These are phyloP conservation scores for Colletotrichum orbiculare DNA, from an alignment of 2,329 filamentous ascomycete species.

Conservation along the genomic window DNA sequence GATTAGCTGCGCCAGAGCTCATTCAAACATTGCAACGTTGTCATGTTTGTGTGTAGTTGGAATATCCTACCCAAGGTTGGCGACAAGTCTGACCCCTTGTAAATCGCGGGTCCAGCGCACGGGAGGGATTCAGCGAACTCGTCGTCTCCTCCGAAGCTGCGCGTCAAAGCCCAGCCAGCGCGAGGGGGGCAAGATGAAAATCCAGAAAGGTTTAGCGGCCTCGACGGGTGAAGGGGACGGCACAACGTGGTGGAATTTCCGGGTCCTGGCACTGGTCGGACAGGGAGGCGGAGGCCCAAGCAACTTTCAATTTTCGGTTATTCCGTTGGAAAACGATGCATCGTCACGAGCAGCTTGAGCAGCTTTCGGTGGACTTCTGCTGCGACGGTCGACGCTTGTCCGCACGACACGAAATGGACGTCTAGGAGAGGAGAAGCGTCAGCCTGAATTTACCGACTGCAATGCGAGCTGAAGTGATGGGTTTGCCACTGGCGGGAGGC, in stretches of 20 bases:
- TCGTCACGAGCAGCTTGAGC: background rate
- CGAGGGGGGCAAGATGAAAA: slow-evolving; percentile 15
- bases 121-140: background rate
- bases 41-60: background rate
- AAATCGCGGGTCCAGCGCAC: background rate
- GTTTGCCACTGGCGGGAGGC: slow-evolving; percentile 21
- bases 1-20: slow-evolving; percentile 2
- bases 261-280: slow-evolving; percentile 3
- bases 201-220: slow-evolving; percentile 1
- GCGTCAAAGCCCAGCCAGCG: slow-evolving; percentile 13
- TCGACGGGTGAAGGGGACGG: slow-evolving; percentile 17
- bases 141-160: background rate
- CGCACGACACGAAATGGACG: background rate
- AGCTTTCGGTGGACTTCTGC: background rate
- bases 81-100: background rate
- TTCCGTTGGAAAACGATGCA: background rate
- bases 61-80: background rate
- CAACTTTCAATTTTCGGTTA: background rate
- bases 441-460: background rate
- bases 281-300: slow-evolving; percentile 15
- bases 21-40: slow-evolving; percentile 9
- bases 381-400: no score
- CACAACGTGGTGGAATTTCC: slow-evolving; percentile 36
- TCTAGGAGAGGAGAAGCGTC: background rate
- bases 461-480: slow-evolving; percentile 1